Conservation (phyloP, 345 rosid genomes). For the Barbarea vulgaris region DNA sequence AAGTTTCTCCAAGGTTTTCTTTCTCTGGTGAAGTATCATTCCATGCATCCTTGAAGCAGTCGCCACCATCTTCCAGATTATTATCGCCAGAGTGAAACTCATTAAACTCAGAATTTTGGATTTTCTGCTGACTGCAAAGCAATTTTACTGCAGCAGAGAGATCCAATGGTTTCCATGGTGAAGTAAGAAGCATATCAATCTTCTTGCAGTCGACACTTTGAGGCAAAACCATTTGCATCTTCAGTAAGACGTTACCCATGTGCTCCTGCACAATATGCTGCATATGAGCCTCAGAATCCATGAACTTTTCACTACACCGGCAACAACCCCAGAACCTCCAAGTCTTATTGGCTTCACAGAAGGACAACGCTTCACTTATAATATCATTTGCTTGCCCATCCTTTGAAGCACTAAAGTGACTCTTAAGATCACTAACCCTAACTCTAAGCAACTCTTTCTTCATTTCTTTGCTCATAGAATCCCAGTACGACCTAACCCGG, state of each 20-base stretch:
- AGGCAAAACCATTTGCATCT: conserved; percentile 78
- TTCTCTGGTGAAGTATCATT: conserved; percentile 69
- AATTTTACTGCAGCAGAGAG: conserved; percentile 61
- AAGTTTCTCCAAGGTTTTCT: conserved; percentile 50
- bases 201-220: conserved; percentile 64
- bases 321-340: conserved; percentile 89
- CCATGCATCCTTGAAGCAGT: conserved; percentile 82
- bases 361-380: conserved; percentile 62
- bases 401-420: conserved; percentile 60
- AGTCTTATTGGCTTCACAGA: conserved; percentile 57
- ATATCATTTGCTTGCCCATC: conserved; percentile 60
- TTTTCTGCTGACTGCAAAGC: conserved; percentile 53
- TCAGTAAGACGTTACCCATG: conserved; percentile 70
- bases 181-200: conserved; percentile 70
- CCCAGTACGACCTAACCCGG: conserved; percentile 71
- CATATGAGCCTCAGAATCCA: conserved; percentile 64
- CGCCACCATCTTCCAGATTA: conserved; percentile 54
- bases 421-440: conserved; percentile 61
- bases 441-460: conserved; percentile 68
- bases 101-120: conserved; percentile 46
- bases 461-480: conserved; percentile 57
- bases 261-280: conserved; percentile 83
- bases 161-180: conserved; percentile 90
- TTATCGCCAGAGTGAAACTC: conserved; percentile 47
- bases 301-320: conserved; percentile 62